A percentile compares a stretch with the other conserved stretches of the same genome.
These are phyloP conservation scores for Aspergillus brasiliensis DNA, from an alignment of 2,329 filamentous ascomycete genomes.

Conservation along the genomic window DNA sequence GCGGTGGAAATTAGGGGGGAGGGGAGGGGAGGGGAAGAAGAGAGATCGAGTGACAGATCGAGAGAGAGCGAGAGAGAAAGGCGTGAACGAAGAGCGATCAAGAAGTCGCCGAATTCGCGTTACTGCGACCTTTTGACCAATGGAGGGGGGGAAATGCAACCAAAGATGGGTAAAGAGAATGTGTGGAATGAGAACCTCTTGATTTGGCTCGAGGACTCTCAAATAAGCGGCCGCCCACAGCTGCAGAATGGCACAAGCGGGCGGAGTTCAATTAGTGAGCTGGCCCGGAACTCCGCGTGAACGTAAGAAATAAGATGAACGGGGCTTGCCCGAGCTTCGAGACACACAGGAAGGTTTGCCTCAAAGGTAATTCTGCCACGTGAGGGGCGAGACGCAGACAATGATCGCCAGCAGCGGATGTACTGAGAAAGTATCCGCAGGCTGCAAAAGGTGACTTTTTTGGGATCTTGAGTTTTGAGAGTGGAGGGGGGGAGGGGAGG, in stretches of 20 bases:
- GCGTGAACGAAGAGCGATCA: not conserved
- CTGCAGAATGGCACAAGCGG: conserved; percentile 19
- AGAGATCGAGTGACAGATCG: too few relatives aligned
- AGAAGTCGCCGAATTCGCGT: conserved; percentile 3
- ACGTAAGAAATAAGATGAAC: conserved; percentile 5
- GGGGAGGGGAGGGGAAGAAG: too few relatives aligned
- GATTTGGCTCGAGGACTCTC: conserved; percentile 17
- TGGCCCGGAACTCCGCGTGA: conserved; percentile 14
- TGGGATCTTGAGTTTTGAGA: conserved; percentile 13
- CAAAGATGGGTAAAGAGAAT: conserved; percentile 4
- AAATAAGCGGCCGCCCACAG: conserved; percentile 23
- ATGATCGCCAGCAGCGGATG: conserved; percentile 17
- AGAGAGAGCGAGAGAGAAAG: not conserved
- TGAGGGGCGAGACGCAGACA: conserved; percentile 15
- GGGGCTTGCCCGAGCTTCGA: conserved; percentile 11
- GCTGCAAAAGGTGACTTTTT: conserved; percentile 11
- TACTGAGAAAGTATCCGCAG: conserved; percentile 12
- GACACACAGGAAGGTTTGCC: conserved; percentile 13
- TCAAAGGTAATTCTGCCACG: conserved; percentile 21
- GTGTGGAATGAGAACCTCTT: not conserved
- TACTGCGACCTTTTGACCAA: conserved; percentile 4
- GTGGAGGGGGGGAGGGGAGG: conserved; percentile 11
- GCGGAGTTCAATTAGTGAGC: conserved; percentile 14
- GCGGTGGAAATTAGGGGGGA: too few relatives aligned
- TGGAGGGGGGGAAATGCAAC: conserved; percentile 2